A percentile compares a stretch with the other conserved stretches of the same genome.
These are phyloP conservation scores for Xerocomellus dryophilus DNA, from an alignment of 768 basidiomycete species.

Conservation along the genomic window DNA sequence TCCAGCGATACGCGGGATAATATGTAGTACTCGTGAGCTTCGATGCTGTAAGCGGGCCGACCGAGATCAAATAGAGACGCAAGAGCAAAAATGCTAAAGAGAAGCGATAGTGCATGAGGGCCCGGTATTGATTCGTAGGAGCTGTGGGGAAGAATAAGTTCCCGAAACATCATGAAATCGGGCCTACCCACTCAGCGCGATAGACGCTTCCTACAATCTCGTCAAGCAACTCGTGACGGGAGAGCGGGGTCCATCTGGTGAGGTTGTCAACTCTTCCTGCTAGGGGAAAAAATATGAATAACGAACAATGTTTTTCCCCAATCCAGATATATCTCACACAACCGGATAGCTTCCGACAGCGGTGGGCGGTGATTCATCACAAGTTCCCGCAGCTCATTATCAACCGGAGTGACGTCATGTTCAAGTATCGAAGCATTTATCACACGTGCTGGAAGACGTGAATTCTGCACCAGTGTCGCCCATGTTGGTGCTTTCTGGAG, in stretches of 20 bases:
- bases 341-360: constrained; percentile 53
- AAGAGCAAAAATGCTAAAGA: constrained; percentile 66
- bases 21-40: constrained; percentile 61
- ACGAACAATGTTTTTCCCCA: constrained; percentile 58
- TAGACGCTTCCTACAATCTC: constrained; percentile 55
- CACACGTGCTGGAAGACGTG: constrained; percentile 42
- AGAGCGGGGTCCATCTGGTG: constrained; percentile 51
- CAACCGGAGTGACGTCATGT: constrained; percentile 27
- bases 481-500: constrained; percentile 15
- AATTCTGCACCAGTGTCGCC: constrained; percentile 20
- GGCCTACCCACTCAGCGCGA: constrained; percentile 42
- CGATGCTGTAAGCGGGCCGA: constrained; percentile 44
- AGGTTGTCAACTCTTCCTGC: neutral
- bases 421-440: constrained; percentile 38
- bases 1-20: constrained; percentile 53
- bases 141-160: constrained; percentile 25
- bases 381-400: constrained; percentile 39
- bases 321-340: constrained; percentile 66
- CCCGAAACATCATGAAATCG: neutral
- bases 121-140: constrained; percentile 37
- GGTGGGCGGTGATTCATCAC: constrained; percentile 52
- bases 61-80: constrained; percentile 59
- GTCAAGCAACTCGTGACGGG: constrained; percentile 53
- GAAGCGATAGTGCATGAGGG: constrained; percentile 57
- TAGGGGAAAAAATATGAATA: neutral